Base-by-base conservation (phyloP, 805 yeast species). In the Cyberlindnera euphorbiiphila region DNA sequence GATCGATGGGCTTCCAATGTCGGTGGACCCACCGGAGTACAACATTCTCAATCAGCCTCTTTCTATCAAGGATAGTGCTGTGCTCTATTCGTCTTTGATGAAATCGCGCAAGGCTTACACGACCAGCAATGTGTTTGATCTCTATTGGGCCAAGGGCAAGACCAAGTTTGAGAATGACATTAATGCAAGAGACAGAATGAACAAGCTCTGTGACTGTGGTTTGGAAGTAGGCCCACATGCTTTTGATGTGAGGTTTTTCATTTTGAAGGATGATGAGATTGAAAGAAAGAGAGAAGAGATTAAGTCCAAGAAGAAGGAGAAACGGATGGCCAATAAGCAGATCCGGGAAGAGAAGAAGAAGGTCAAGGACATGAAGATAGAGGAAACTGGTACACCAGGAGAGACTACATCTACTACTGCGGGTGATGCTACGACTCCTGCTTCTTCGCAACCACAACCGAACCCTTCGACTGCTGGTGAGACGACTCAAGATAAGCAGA, bases 141-240 rank as follows among this genome's bases (percentile, higher is more conserved):
- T 82, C 32, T 86, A 79, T 50, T 91, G 97, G 96, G 70, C 81
- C 7, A 77, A 83, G 43, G 83, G 81, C 34, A 36, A 69, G 65
- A 36, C 69, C 57, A 37, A 60, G 61, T 42, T 60, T 20, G 57
- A 62, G 38, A 57, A 67, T 43, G 70, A 67, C 39, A 60, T 56
- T n/a, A 76, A 74, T 54, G 81, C 85, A 5, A 66, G 94, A 50
- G 97, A 91, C 46, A 79, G 79, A 39, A 88, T 89, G 96, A 81
- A 87, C 42, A 88, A 87, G 56, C 64, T 93, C 39, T 77, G 91
- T 49, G 96, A 89, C 49, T 78, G 89, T 43, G 62, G 66, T 2
- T 61, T 88, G 62, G 66, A 69, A 9, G 69, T 83, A 16, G 98
- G 97, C 0, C 96, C 96, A 0, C 98, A 91, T 60, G 60, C 66